These are phyloP conservation scores for Candida labiduridarum DNA, from an alignment of 1,139 yeast species.

Conservation along the genomic window DNA sequence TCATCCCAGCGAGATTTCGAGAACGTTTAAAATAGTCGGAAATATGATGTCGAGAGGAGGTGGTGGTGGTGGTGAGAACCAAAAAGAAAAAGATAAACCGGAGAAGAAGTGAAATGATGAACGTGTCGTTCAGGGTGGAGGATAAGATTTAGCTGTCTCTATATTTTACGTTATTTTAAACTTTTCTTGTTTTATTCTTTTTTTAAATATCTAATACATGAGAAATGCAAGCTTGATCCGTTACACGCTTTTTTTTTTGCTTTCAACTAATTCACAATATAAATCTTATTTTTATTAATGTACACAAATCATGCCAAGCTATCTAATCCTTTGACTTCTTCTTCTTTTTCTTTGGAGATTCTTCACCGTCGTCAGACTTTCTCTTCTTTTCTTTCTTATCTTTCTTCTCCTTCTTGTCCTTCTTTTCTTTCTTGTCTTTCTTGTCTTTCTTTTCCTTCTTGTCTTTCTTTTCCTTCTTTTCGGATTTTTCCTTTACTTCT, in stretches of 20 bases:
- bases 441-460: constrained; percentile 58
- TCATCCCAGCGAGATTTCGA: constrained; percentile 54
- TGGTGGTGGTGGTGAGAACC: constrained; percentile 4
- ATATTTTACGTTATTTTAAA: neutral
- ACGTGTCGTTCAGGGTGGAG: neutral
- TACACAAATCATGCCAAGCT: neutral
- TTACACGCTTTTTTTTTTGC: neutral
- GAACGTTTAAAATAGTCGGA: constrained; percentile 45
- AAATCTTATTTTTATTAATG: neutral
- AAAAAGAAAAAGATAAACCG: constrained; percentile 7
- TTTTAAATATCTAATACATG: neutral
- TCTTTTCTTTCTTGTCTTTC: constrained; percentile 57
- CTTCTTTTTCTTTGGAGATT: constrained; percentile 36
- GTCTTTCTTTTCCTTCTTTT: constrained; percentile 58
- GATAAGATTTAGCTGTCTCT: neutral
- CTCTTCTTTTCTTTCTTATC: constrained; percentile 49
- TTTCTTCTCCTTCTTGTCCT: constrained; percentile 48
- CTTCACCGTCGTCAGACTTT: constrained; percentile 33
- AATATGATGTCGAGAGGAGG: constrained; percentile 31
- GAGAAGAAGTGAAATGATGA: constrained; percentile 1
- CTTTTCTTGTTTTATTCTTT: neutral
- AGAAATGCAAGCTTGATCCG: neutral
- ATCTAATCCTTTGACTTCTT: constrained; percentile 47
- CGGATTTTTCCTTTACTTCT: constrained; percentile 57
- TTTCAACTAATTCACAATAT: neutral